phyloP scores from a whole-genome alignment of 345 rosid genomes.

The Anacardium occidentale region DNA sequence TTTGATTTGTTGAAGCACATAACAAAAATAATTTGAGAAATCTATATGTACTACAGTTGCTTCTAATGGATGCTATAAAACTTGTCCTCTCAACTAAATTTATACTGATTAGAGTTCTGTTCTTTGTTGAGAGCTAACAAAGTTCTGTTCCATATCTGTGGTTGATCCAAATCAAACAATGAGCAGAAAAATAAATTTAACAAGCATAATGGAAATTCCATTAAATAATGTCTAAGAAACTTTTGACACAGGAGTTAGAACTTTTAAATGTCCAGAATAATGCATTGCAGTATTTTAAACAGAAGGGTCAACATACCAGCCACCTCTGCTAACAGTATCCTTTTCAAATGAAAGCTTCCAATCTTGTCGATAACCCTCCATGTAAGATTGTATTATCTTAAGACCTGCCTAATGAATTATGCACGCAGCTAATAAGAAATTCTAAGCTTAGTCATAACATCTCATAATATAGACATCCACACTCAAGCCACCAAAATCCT shows the following conservation, averaged over 20 bases:
- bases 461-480: background rate
- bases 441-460: background rate
- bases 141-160: background rate
- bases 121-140: background rate
- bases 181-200: background rate
- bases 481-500: background rate
- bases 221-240: background rate
- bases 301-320: conserved; percentile 63
- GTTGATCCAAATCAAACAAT: background rate
- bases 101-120: background rate
- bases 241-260: background rate
- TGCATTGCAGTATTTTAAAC: background rate
- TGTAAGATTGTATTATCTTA: conserved; percentile 76
- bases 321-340: conserved; percentile 77
- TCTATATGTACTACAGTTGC: background rate
- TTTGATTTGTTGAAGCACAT: background rate
- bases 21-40: background rate
- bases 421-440: conserved; percentile 10
- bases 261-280: background rate
- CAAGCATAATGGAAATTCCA: background rate
- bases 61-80: background rate
- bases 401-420: conserved; percentile 65
- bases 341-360: conserved; percentile 86
- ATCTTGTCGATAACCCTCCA: conserved; percentile 95
- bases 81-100: background rate